These are phyloP conservation scores for Chlorociboria aeruginascens DNA, from an alignment of 495 filamentous ascomycete genomes.

Conservation along the genomic window DNA sequence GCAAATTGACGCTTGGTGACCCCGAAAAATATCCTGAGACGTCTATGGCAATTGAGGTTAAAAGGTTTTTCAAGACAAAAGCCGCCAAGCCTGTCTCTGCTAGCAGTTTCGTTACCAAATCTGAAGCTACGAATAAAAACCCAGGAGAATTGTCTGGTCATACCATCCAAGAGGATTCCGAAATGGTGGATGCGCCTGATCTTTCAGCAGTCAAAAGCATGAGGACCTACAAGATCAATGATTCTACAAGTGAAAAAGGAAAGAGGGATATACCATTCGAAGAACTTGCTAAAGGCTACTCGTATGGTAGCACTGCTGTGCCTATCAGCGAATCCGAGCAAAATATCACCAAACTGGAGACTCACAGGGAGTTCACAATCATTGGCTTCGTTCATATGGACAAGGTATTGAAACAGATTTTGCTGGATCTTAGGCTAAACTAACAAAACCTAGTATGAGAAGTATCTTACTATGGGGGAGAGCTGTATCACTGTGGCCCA, in stretches of 20 bases:
- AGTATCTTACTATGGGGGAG: slow-evolving; percentile 74
- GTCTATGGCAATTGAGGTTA: slow-evolving; percentile 72
- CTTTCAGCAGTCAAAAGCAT: slow-evolving; percentile 57
- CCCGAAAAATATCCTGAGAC: slow-evolving; percentile 52
- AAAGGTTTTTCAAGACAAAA: slow-evolving; percentile 78
- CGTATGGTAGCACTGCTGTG: slow-evolving; percentile 86
- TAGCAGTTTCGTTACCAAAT: slow-evolving; percentile 51
- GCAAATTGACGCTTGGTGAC: slow-evolving; percentile 71
- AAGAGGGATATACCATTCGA: slow-evolving; percentile 78
- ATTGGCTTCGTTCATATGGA: slow-evolving; percentile 73
- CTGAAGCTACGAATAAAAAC: slow-evolving; percentile 32
- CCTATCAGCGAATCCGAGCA: slow-evolving; percentile 76
- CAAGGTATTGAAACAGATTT: slow-evolving; percentile 37
- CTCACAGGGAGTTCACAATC: slow-evolving; percentile 59
- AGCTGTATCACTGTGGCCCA: slow-evolving; percentile 62
- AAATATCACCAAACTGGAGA: slow-evolving; percentile 71
- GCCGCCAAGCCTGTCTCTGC: slow-evolving; percentile 61
- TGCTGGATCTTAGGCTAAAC: slow-evolving; percentile 4
- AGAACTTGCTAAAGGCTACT: slow-evolving; percentile 82
- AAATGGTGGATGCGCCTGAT: slow-evolving; percentile 28
- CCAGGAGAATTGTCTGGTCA: slow-evolving; percentile 31
- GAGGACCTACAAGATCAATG: slow-evolving; percentile 69
- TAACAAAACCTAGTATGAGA: slow-evolving; percentile 49
- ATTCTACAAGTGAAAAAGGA: slow-evolving; percentile 47
- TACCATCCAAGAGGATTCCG: slow-evolving; percentile 30